Base-by-base conservation (phyloP, 2,329 filamentous ascomycete genomes). In the Tolypocladium capitatum region DNA sequence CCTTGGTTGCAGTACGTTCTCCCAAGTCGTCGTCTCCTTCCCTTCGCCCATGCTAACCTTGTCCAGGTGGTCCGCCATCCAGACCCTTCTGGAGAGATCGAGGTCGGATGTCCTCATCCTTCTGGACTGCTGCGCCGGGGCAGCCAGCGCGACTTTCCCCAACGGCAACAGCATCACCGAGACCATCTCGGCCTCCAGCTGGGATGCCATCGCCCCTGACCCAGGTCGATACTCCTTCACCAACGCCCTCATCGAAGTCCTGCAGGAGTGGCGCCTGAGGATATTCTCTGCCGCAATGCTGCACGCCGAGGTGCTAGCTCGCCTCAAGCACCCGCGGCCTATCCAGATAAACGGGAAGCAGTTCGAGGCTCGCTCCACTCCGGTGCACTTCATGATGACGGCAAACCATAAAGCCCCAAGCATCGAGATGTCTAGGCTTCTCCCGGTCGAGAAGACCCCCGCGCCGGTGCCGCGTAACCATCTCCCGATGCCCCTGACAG, bases 321-420 rank as follows among this genome's bases (percentile, higher is more conserved):
- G 76, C 3, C 58, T 80, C 2, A 80, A 80, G 55, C 76, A 80
- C 51, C 76, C 76, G 5, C 66, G 76, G 8, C 76, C 75, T 20
- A 73, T 78, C 52, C 69, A 72, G 48, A 71, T 75, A 53, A 77
- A 80, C 52, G 76, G 76, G 46, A 75, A 72, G 59, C 68, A 72
- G 18, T 76, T 77, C 43, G 76, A 80, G 55, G 73, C 74, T 33
- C 70, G 76, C 35, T 76, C 75, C 2, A 80, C 76, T 0, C 76
- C 76, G 0, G 74, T 80, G 5, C 76, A 80, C 54, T 79, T 79
- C 54, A 80, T 80, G 73, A 79, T 79, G 75, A 80, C 76, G 2
- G 68, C 74, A 18, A 78, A 80, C 49, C 75, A 79, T 56, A 75
- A 68, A 49, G 74, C 73, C 1, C 74, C 74, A 0, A 79, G 76